phyloP scores from a whole-genome alignment of 2,329 filamentous ascomycete species.

The Microcera coccophila region DNA sequence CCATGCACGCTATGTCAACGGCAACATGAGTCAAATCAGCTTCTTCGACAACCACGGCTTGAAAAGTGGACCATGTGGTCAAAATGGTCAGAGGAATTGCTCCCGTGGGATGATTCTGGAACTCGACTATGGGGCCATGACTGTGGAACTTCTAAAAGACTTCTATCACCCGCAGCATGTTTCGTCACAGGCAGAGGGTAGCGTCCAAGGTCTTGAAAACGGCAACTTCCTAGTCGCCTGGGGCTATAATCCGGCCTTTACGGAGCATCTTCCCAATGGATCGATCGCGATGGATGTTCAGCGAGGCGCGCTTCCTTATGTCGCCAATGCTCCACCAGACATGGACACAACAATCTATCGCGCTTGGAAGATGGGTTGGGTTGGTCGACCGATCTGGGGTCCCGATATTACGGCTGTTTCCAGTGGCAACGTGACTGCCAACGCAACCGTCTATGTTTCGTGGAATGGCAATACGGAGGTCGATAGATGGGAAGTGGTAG shows the following conservation, averaged over 20 bases:
- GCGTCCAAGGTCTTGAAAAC: slow-evolving; percentile 50
- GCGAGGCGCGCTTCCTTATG: slow-evolving; percentile 41
- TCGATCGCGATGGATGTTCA: slow-evolving; percentile 35
- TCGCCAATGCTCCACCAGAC: slow-evolving; percentile 16
- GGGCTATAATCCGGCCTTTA: slow-evolving; percentile 49
- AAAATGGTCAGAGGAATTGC: slow-evolving; percentile 8
- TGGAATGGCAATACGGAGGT: slow-evolving; percentile 28
- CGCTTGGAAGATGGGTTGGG: slow-evolving; percentile 26
- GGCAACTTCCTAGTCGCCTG: slow-evolving; percentile 55
- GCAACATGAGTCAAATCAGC: slow-evolving; percentile 45
- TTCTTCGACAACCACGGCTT: slow-evolving; percentile 49
- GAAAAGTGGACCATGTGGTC: slow-evolving; percentile 12
- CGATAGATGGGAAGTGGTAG: slow-evolving; percentile 21
- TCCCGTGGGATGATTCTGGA: slow-evolving; percentile 32
- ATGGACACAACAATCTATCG: slow-evolving; percentile 22
- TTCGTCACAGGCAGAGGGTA: slow-evolving; percentile 46
- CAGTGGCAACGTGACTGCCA: slow-evolving; percentile 5
- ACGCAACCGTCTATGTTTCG: slow-evolving; percentile 21
- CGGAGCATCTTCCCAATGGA: slow-evolving; percentile 35
- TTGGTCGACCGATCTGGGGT: slow-evolving; percentile 22
- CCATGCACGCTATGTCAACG: slow-evolving; percentile 44
- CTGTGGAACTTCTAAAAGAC: slow-evolving; percentile 44
- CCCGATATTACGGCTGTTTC: slow-evolving; percentile 20
- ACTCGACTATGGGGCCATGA: slow-evolving; percentile 43
- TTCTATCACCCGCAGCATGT: slow-evolving; percentile 50